phyloP scores from a whole-genome alignment of 2,329 filamentous ascomycete species.

The Sarocladium oryzae region DNA sequence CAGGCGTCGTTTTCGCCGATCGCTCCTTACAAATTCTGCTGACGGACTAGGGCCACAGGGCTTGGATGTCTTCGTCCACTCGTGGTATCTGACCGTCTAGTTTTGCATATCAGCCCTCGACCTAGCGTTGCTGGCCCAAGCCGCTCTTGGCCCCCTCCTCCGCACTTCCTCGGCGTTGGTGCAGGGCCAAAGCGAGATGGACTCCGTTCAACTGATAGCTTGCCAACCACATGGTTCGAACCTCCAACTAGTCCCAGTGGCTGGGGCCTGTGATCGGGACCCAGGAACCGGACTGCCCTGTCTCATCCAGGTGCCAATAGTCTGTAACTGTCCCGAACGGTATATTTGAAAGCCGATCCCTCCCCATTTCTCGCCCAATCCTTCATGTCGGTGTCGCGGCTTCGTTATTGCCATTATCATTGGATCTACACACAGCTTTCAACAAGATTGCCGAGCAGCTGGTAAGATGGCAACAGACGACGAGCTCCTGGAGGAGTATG shows the following conservation, averaged over 20 bases:
- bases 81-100: not conserved
- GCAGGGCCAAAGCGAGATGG: slow-evolving; percentile 1
- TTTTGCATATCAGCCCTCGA: not conserved
- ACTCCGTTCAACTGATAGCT: too few relatives aligned
- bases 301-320: too few relatives aligned
- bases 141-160: not conserved
- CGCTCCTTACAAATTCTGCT: not conserved
- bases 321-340: not conserved
- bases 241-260: not conserved
- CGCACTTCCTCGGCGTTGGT: not conserved
- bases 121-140: not conserved
- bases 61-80: not conserved
- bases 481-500: slow-evolving; percentile 32
- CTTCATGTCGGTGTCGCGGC: not conserved
- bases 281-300: not conserved
- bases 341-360: not conserved
- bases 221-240: not conserved
- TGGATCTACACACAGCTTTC: not conserved
- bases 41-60: not conserved
- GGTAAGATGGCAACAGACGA: slow-evolving; percentile 6
- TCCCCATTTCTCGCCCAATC: not conserved
- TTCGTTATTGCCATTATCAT: not conserved
- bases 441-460: not conserved
- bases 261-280: not conserved
- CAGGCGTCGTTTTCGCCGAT: not conserved